A percentile compares a stretch with the other conserved stretches of the same genome.
Evolutionary conservation across 225 moss, liverwort and hornwort genomes (phyloP).

Genomic region (Physcomitrium patens): DNA sequence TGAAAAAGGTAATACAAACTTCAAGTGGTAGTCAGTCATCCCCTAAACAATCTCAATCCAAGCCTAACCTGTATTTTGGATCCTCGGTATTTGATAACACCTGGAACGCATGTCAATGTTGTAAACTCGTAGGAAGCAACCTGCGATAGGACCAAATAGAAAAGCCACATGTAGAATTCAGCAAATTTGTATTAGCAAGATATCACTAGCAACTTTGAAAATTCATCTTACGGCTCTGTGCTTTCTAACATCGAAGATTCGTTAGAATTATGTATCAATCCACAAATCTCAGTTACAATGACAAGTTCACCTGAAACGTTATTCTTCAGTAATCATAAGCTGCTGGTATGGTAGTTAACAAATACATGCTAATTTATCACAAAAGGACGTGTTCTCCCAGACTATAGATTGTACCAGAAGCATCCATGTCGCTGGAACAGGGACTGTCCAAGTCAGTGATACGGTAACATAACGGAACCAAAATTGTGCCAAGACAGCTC

Average conservation of each 20-base stretch:
- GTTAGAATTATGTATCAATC: not conserved
- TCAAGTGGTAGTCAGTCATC: not conserved
- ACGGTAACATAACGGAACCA: not conserved
- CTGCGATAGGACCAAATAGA: constrained; percentile 35
- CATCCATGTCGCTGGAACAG: too few species aligned
- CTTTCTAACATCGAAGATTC: not conserved
- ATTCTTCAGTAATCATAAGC: not conserved
- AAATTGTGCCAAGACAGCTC: not conserved
- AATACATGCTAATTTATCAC: not conserved
- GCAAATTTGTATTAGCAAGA: not conserved
- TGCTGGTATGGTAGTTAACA: too few species aligned
- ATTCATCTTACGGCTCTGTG: not conserved
- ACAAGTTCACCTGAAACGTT: constrained; percentile 9
- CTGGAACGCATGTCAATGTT: constrained; percentile 93
- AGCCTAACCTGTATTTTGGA: constrained; percentile 79
- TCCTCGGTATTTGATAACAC: constrained; percentile 87
- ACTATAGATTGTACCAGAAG: too few species aligned
- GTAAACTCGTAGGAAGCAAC: constrained; percentile 97
- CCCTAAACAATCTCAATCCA: not conserved
- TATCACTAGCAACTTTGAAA: not conserved
- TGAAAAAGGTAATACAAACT: constrained; percentile 13
- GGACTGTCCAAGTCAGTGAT: too few species aligned
- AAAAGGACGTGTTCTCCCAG: not conserved
- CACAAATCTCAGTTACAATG: not conserved
- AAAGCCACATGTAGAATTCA: not conserved